A percentile compares a stretch with the other conserved stretches of the same genome.
Conservation (phyloP, 2,329 filamentous ascomycete genomes). For the Hymenoscyphus albidus region DNA sequence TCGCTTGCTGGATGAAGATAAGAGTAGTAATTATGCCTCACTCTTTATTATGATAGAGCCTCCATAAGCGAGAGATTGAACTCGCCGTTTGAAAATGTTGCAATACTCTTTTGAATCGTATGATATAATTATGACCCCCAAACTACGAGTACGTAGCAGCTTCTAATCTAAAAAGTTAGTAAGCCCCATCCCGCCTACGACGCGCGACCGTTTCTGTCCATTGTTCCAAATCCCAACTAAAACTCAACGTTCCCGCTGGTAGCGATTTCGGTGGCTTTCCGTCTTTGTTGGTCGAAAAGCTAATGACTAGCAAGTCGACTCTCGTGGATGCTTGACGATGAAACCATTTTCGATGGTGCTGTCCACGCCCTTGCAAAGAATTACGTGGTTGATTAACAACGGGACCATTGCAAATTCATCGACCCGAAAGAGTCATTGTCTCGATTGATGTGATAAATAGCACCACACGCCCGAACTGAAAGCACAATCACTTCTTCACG, state of each 20-base stretch:
- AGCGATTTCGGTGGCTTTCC: background rate
- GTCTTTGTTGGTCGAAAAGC: background rate
- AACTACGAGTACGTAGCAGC: too few species aligned
- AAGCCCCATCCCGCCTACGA: too few species aligned
- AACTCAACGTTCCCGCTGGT: background rate
- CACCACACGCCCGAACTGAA: background rate
- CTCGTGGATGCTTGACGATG: constrained; percentile 12
- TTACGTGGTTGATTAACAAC: constrained; percentile 1
- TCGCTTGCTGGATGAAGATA: too few species aligned
- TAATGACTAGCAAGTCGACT: constrained; percentile 11
- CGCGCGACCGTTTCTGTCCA: background rate
- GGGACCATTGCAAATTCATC: constrained; percentile 5
- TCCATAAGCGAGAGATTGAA: too few species aligned
- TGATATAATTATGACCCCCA: too few species aligned
- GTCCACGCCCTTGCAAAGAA: constrained; percentile 2
- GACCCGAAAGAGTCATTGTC: constrained; percentile 6
- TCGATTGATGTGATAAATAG: constrained; percentile 11
- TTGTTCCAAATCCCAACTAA: background rate
- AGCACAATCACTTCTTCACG: constrained; percentile 19
- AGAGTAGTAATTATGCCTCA: too few species aligned
- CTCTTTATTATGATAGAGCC: too few species aligned
- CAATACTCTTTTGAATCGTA: too few species aligned
- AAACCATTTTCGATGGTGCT: constrained; percentile 7
- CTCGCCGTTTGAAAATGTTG: too few species aligned
- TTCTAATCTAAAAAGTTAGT: too few species aligned